Percentiles rank a stretch among this genome's conserved stretches.
Evolutionary conservation across 306 rosid genomes (phyloP).

Genomic region (Hippophae gyantsensis): DNA sequence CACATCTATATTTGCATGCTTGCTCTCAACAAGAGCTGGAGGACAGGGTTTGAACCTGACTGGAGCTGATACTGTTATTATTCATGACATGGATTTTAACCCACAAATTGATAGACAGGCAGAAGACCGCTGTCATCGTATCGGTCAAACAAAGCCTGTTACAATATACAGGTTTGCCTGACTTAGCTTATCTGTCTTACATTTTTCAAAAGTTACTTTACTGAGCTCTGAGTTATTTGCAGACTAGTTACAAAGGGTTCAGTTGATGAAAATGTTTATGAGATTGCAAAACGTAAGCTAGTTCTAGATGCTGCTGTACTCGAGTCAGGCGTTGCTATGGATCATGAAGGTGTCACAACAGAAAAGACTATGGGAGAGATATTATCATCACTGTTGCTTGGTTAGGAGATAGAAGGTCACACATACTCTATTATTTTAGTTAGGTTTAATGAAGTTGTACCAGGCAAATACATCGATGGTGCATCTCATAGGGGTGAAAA

Average conservation of each 20-base stretch:
- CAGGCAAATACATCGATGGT: too few relatives aligned
- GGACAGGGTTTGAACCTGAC: conserved; percentile 92
- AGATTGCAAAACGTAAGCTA: conserved; percentile 90
- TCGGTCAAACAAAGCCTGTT: conserved; percentile 86
- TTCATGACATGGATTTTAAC: conserved; percentile 98
- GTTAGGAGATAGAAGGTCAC: conserved; percentile 26
- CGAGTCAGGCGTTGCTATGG: conserved; percentile 65
- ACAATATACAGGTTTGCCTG: conserved; percentile 59
- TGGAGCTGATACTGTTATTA: conserved; percentile 88
- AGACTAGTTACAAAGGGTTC: conserved; percentile 86
- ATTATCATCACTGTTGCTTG: conserved; percentile 67
- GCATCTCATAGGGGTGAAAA: too few relatives aligned
- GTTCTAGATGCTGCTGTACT: conserved; percentile 93
- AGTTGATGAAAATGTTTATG: conserved; percentile 90
- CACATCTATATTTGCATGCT: conserved; percentile 84
- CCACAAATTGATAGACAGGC: conserved; percentile 96
- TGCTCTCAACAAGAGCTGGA: conserved; percentile 96
- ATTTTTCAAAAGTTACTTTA: background rate
- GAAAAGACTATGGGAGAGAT: conserved; percentile 99
- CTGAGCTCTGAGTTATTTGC: conserved; percentile 14
- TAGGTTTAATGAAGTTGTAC: too few relatives aligned
- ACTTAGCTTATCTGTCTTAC: background rate
- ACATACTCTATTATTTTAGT: too few relatives aligned
- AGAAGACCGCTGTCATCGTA: conserved; percentile 92
- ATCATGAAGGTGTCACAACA: conserved; percentile 57